Evolutionary conservation across 2,329 filamentous ascomycete species (phyloP).

Genomic region (Talaromyces verruculosus): DNA sequence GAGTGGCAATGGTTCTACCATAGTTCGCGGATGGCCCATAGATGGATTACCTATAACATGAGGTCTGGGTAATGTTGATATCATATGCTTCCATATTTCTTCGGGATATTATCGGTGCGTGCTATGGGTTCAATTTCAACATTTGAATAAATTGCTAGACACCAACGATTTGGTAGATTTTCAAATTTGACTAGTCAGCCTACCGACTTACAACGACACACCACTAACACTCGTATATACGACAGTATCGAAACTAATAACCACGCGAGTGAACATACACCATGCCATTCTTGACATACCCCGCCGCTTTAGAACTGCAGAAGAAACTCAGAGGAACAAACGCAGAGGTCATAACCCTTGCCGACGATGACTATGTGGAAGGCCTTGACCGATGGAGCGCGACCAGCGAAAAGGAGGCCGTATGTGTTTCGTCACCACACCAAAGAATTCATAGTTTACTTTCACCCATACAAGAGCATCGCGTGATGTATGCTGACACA

Average conservation of each 20-base stretch:
- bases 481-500: conserved; percentile 2
- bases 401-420: conserved; percentile 8
- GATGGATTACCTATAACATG: neutral
- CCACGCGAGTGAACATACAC: neutral
- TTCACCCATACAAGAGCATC: conserved; percentile 1
- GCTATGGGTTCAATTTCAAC: neutral
- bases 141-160: neutral
- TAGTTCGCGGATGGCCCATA: neutral
- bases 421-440: conserved; percentile 9
- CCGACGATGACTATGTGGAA: conserved; percentile 9
- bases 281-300: conserved; percentile 13
- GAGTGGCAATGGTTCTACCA: neutral
- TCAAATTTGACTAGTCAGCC: neutral
- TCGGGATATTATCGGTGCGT: neutral
- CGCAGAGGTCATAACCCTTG: conserved; percentile 3
- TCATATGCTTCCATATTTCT: conserved; percentile 5
- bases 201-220: neutral
- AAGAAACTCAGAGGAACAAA: conserved; percentile 9
- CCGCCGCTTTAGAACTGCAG: neutral
- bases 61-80: neutral
- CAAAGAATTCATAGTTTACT: neutral
- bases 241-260: neutral
- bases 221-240: neutral
- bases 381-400: conserved; percentile 7
- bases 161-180: too few relatives aligned